A percentile compares a stretch with the other conserved stretches of the same genome.
These are phyloP conservation scores for Colletotrichum cordylinicola DNA, from an alignment of 2,329 filamentous ascomycete species.

Conservation along the genomic window DNA sequence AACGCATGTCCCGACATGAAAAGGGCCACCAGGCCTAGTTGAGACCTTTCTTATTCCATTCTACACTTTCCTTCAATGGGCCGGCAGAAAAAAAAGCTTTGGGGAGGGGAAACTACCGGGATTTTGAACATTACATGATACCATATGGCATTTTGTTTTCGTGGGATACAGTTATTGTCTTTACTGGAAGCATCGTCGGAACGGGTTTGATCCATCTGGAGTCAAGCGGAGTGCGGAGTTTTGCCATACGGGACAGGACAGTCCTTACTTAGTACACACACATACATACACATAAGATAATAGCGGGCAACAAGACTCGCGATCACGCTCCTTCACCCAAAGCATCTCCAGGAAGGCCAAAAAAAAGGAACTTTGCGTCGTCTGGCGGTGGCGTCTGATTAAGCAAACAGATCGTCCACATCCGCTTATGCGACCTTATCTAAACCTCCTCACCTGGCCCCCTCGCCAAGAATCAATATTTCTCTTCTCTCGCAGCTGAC, in stretches of 20 bases:
- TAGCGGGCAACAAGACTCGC: neutral
- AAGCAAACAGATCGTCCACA: neutral
- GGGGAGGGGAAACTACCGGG: neutral
- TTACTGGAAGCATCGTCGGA: neutral
- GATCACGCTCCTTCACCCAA: neutral
- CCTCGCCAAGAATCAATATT: neutral
- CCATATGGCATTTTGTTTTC: neutral
- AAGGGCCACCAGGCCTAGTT: neutral
- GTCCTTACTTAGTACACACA: slow-evolving; percentile 8
- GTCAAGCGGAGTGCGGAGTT: neutral
- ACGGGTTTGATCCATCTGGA: neutral
- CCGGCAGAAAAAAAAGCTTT: slow-evolving; percentile 11
- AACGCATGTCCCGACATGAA: neutral
- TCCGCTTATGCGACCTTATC: neutral
- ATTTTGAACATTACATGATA: neutral
- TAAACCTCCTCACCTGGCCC: neutral
- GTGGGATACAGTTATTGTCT: neutral
- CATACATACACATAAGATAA: neutral
- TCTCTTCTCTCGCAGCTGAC: neutral
- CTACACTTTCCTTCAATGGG: slow-evolving; percentile 16
- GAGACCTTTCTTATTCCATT: neutral
- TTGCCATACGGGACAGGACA: neutral
- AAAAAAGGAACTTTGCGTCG: fast-evolving
- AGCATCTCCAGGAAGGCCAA: too few relatives aligned
- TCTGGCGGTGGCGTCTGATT: neutral